Conservation (phyloP, 257 asterid species). For the Fraxinus excelsior region DNA sequence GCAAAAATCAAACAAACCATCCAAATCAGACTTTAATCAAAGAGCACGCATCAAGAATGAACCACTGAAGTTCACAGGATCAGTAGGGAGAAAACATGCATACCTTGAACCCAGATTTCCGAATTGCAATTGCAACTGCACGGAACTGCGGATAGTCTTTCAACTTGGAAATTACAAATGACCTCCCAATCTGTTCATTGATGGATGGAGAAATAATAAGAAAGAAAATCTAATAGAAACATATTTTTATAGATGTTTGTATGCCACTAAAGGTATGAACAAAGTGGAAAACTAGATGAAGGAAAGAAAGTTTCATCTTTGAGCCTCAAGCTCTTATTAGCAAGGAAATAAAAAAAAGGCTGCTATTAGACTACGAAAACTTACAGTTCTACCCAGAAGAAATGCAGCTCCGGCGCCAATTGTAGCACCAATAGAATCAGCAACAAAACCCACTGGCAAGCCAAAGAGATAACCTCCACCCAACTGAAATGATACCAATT, state of each 20-base stretch:
- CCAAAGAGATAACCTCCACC: constrained; percentile 99
- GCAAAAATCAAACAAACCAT: constrained; percentile 5
- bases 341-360: background rate
- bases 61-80: constrained; percentile 6
- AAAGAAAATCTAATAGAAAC: constrained; percentile 9
- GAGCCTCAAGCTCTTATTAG: constrained; percentile 1
- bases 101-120: constrained; percentile 92
- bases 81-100: constrained; percentile 18
- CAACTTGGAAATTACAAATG: constrained; percentile 87
- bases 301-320: background rate
- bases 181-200: constrained; percentile 74
- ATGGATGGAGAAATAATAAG: constrained; percentile 13
- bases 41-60: constrained; percentile 15
- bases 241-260: constrained; percentile 1
- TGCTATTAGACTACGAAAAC: constrained; percentile 23
- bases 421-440: constrained; percentile 96
- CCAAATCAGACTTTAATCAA: constrained; percentile 20
- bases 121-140: constrained; percentile 85
- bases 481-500: constrained; percentile 56
- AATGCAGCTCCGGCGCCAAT: constrained; percentile 94
- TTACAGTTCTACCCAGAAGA: constrained; percentile 94
- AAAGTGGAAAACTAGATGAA: background rate
- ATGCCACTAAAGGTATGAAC: background rate
- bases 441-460: constrained; percentile 90
- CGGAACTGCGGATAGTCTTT: constrained; percentile 89